Base-by-base conservation (phyloP, 2,329 filamentous ascomycete genomes). In the Helicocarpus griseus region DNA sequence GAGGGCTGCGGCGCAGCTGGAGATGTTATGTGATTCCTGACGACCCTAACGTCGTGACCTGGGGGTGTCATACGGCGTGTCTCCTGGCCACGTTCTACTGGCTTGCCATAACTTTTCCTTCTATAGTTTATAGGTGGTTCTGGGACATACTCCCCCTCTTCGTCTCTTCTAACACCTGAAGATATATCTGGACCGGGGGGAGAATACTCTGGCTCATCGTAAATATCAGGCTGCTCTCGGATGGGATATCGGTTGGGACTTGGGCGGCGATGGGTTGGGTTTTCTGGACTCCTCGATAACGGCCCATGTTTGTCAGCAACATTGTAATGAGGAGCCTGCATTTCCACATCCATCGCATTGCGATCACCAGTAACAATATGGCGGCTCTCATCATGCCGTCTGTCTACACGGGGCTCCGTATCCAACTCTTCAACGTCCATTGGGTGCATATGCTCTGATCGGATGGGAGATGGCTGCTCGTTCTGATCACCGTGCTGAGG, bases 1-100 rank as follows among this genome's bases (percentile, higher is more conserved):
- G 83, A 82, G 49, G 87, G 86, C 62, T 87, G 86, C 24, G 87
- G 86, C 48, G 87, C 87, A 62, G 85, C 71, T 39, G 85, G 85
- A 33, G 82, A 83, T 48, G 83, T 79, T 60, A 90, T 83, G 64
- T 89, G 85, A 59, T 82, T 83, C 62, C 82, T 81, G 60, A 90
- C 76, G 53, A 90, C 72, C 49, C 82, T 81, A 55, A 85, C 77
- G 48, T 79, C 69, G 49, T 69, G 64, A 28, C 67, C 60, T 28
- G 66, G 63, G 39, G 73, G 66, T 33, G 52, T 22, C 58, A 49
- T 38, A 61, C 70, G 57, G 66, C 73, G 59, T 63, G 67, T 56
- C 60, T 72, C 62, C 63, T 67, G 62, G 62, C 64, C 58, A 66
- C 65, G 63, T 62, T 71, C 60, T 66, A 62, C 53, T 67, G 63